Evolutionary conservation across 305 asterid genomes (phyloP).

Genomic region (Rubia tinctorum): DNA sequence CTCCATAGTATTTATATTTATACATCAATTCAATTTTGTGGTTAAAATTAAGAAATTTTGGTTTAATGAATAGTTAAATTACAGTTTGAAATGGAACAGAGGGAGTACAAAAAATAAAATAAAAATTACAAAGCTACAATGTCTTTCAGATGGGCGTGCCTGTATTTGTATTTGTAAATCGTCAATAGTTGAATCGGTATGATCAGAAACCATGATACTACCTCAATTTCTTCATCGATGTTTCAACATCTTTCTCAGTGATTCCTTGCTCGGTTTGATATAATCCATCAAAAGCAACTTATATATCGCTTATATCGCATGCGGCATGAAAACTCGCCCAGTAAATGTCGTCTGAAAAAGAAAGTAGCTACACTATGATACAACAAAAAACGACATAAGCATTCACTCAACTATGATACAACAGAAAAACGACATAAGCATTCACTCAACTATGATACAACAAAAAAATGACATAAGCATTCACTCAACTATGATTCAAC

Average conservation of each 20-base stretch:
- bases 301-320: conserved; percentile 95
- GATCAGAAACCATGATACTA: conserved; percentile 6
- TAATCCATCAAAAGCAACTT: conserved; percentile 86
- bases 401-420: not conserved
- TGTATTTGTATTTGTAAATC: not conserved
- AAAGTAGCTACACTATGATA: conserved; percentile 14
- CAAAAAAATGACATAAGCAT: too few species aligned
- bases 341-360: conserved; percentile 72
- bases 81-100: too few species aligned
- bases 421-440: too few species aligned
- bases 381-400: not conserved
- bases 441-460: too few species aligned
- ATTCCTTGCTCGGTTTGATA: conserved; percentile 97
- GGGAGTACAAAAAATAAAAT: too few species aligned
- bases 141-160: too few species aligned
- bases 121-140: not conserved
- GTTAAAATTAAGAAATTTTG: too few species aligned
- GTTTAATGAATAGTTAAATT: too few species aligned
- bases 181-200: not conserved
- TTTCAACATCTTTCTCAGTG: conserved; percentile 82
- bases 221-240: conserved; percentile 98
- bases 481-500: too few species aligned
- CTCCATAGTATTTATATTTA: too few species aligned
- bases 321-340: conserved; percentile 97
- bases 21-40: too few species aligned